phyloP scores from a whole-genome alignment of 495 filamentous ascomycete genomes.

The Penicillium salamii region DNA sequence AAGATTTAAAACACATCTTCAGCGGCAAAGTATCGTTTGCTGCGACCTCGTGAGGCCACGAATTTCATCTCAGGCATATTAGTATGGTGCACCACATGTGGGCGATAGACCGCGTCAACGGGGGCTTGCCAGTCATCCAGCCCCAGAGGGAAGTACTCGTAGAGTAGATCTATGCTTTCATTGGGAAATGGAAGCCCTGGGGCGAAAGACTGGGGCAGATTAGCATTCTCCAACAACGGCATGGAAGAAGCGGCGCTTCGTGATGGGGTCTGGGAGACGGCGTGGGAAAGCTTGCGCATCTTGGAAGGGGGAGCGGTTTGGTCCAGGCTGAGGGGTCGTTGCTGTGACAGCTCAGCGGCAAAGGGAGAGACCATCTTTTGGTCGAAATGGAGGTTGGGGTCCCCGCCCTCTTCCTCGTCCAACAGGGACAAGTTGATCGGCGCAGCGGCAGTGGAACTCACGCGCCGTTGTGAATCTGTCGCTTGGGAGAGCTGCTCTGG shows the following conservation, averaged over 20 bases:
- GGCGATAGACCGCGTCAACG: constrained; percentile 88
- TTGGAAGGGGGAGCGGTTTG: constrained; percentile 38
- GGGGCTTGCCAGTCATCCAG: constrained; percentile 91
- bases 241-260: constrained; percentile 33
- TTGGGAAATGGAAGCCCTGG: constrained; percentile 54
- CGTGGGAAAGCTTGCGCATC: constrained; percentile 42
- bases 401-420: constrained; percentile 61
- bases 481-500: constrained; percentile 47
- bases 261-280: constrained; percentile 29
- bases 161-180: constrained; percentile 76
- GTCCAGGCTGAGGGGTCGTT: constrained; percentile 20
- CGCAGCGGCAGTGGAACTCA: constrained; percentile 29
- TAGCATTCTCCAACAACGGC: constrained; percentile 38
- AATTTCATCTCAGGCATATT: constrained; percentile 76
- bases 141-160: constrained; percentile 88
- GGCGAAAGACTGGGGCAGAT: constrained; percentile 35
- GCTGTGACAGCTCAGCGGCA: constrained; percentile 26
- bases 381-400: constrained; percentile 20
- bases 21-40: constrained; percentile 79
- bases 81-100: constrained; percentile 88
- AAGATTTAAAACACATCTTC: constrained; percentile 48
- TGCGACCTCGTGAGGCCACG: constrained; percentile 62
- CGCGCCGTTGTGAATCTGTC: constrained; percentile 28
- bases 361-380: constrained; percentile 26
- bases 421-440: constrained; percentile 74